phyloP scores from a whole-genome alignment of 768 basidiomycete species.

The Amanita jacksonii region DNA sequence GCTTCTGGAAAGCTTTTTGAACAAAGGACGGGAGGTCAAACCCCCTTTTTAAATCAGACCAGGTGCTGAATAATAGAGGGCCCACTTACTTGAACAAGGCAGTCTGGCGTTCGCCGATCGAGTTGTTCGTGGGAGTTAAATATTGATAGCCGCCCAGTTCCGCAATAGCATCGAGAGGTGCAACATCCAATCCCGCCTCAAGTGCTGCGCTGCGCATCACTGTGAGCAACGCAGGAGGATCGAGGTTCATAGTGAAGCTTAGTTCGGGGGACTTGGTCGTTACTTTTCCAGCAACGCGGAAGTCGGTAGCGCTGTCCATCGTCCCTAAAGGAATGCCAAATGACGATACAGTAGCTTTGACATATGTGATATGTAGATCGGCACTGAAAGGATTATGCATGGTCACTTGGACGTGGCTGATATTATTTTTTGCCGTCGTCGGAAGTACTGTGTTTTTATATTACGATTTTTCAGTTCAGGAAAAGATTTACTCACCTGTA shows the following conservation, averaged over 20 bases:
- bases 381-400: constrained; percentile 63
- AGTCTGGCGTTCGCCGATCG: constrained; percentile 25
- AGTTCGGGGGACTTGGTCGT: constrained; percentile 49
- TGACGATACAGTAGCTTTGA: constrained; percentile 50
- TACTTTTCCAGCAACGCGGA: constrained; percentile 41
- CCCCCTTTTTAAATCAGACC: too few relatives aligned
- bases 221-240: constrained; percentile 63
- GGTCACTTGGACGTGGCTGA: constrained; percentile 53
- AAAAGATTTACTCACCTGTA: constrained; percentile 29
- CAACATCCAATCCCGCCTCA: constrained; percentile 48
- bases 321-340: constrained; percentile 54
- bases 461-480: neutral
- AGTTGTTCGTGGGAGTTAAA: constrained; percentile 24
- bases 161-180: constrained; percentile 59
- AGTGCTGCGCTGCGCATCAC: constrained; percentile 58
- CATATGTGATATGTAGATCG: constrained; percentile 43
- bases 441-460: constrained; percentile 41
- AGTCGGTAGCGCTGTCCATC: constrained; percentile 44
- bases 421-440: constrained; percentile 57
- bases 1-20: constrained; percentile 53
- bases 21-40: constrained; percentile 58
- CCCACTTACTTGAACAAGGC: constrained; percentile 46
- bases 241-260: constrained; percentile 56
- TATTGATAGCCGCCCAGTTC: constrained; percentile 56
- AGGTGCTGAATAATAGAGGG: too few relatives aligned